These are phyloP conservation scores for Pythium pyrilobum DNA, from an alignment of 352 stramenopile genomes.

Conservation along the genomic window DNA sequence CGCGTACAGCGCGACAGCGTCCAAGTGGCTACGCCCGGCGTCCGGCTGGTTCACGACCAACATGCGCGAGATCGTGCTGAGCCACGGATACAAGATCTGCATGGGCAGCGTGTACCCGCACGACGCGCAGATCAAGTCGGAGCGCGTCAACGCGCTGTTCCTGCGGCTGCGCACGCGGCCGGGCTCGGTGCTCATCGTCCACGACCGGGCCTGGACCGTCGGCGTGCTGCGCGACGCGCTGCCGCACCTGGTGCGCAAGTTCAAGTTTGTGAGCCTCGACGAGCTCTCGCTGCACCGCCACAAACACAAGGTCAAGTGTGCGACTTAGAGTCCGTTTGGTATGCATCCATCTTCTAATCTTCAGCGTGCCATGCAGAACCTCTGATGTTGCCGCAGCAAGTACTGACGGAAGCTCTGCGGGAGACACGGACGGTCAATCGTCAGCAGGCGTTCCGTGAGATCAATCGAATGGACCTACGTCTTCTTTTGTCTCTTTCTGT, in stretches of 20 bases:
- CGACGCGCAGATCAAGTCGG: slow-evolving; percentile 76
- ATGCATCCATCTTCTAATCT: background rate
- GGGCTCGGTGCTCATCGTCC: slow-evolving; percentile 79
- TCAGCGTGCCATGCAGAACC: slow-evolving; percentile 22
- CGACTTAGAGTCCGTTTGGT: background rate
- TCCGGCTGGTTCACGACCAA: slow-evolving; percentile 81
- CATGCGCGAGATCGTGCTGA: slow-evolving; percentile 66
- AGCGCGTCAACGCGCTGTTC: slow-evolving; percentile 59
- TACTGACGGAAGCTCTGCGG: too few species aligned
- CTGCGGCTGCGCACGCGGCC: slow-evolving; percentile 47
- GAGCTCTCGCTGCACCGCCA: slow-evolving; percentile 35
- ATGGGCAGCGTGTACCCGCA: slow-evolving; percentile 84
- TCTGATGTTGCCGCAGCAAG: slow-evolving; percentile 40
- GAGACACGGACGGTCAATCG: too few species aligned
- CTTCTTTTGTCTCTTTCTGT: background rate
- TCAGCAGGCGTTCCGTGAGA: too few species aligned
- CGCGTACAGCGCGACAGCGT: background rate
- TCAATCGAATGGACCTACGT: background rate
- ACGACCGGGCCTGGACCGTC: slow-evolving; percentile 78
- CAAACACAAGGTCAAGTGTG: slow-evolving; percentile 17
- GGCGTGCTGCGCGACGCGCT: slow-evolving; percentile 59
- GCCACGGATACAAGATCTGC: slow-evolving; percentile 81
- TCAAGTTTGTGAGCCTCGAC: slow-evolving; percentile 64
- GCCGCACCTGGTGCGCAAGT: slow-evolving; percentile 42
- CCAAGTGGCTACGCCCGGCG: slow-evolving; percentile 76